Evolutionary conservation across 352 stramenopile genomes (phyloP), one percentile per base, ranked within the genome.

Genomic region (Phytophthora crassamura): DNA sequence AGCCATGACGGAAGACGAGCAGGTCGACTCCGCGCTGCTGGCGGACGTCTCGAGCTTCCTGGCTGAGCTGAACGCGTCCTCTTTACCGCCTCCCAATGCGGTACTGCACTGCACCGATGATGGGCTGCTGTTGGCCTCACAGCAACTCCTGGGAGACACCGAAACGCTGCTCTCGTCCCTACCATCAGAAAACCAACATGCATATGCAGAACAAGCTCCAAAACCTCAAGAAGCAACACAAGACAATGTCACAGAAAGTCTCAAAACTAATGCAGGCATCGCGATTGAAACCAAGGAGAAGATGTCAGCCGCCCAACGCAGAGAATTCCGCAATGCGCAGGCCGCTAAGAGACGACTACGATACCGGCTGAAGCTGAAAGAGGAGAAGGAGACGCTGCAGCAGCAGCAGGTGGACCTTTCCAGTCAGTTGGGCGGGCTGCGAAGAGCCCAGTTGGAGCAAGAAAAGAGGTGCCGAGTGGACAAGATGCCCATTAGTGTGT

Each of bases 281-380:
- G 11, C 22, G 22, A 25, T 25, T 25, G 8, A 0, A 42, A 16
- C 11, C 11, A 14, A 20, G 36, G 18, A 25, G 22, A 32, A 54
- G 7, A n/a, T 46, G 5, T 50, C 30, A 2, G 20, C 48, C 14
- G 40, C 38, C 0, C 9, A 36, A 2, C 20, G 30, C 6, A 47
- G 47, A 0, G n/a, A 61, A 15, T 8, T 48, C 8, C 35, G 30
- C 3, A 67, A 63, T n/a, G 48, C 43, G 6, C 56, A 55, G 25
- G 57, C 57, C 4, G 49, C 58, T 16, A 59, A 64, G 35, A 59
- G 58, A 30, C 41, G 56, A 10, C 16, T 55, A 4, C 18, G 20
- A 7, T 58, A 75, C 35, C 62, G 62, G 7, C 56, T 62, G 35
- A 66, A 67, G 11, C 30, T 69, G 3, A 63, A 69, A 18, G 32